Conservation (phyloP, 495 filamentous ascomycete genomes). For the Hypomontagnella submonticulosa region DNA sequence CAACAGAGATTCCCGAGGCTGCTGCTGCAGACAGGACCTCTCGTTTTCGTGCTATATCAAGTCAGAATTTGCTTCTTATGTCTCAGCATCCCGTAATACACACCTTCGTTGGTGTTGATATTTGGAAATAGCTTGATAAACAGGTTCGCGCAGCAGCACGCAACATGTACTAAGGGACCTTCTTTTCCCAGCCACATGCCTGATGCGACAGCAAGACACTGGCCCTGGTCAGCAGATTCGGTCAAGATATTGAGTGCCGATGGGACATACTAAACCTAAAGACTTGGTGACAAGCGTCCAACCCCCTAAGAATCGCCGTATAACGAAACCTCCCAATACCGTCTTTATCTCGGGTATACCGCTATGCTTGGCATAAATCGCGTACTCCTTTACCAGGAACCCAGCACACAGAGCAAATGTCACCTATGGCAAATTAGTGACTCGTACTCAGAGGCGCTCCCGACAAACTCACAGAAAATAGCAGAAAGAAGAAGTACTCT, state of each 20-base stretch:
- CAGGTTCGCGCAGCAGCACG: conserved; percentile 95
- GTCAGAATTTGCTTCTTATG: conserved; percentile 25
- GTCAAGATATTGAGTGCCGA: neutral
- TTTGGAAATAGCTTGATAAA: conserved; percentile 90
- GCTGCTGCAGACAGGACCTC: conserved; percentile 96
- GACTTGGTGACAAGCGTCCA: conserved; percentile 96
- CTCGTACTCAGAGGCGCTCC: neutral
- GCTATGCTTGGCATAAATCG: conserved; percentile 91
- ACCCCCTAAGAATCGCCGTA: conserved; percentile 87
- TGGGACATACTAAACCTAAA: conserved; percentile 77
- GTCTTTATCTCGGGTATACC: conserved; percentile 99
- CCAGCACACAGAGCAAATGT: conserved; percentile 83
- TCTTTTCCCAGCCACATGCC: conserved; percentile 99
- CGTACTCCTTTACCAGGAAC: conserved; percentile 83
- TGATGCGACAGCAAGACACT: conserved; percentile 94
- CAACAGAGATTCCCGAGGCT: conserved; percentile 94
- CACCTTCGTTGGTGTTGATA: conserved; percentile 90
- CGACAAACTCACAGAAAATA: conserved; percentile 73
- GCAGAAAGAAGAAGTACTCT: conserved; percentile 86
- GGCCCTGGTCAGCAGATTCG: conserved; percentile 41
- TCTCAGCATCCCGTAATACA: conserved; percentile 15
- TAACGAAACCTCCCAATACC: conserved; percentile 93
- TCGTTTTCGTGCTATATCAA: conserved; percentile 80
- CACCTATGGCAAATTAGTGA: conserved; percentile 62
- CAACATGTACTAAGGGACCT: conserved; percentile 95